phyloP scores from a whole-genome alignment of 2,329 filamentous ascomycete species.

The Sporothrix sp. region DNA sequence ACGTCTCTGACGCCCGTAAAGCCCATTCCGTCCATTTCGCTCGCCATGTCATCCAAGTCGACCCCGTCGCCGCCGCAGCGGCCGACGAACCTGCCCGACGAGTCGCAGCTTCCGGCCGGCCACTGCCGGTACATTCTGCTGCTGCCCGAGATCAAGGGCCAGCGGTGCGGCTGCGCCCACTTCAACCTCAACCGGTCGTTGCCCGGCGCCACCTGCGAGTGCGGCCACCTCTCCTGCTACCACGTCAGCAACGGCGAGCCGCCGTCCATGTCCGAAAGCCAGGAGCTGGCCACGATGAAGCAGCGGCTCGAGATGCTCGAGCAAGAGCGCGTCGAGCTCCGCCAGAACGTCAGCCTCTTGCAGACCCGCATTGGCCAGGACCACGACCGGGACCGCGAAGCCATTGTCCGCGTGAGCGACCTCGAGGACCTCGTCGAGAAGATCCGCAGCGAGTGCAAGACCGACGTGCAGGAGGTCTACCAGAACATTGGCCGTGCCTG shows the following conservation, averaged over 20 bases:
- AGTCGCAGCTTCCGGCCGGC: constrained; percentile 42
- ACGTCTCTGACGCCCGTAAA: no score
- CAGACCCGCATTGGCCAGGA: constrained; percentile 19
- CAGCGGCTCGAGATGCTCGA: constrained; percentile 37
- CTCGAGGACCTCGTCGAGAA: constrained; percentile 47
- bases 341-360: constrained; percentile 20
- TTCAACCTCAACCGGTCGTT: constrained; percentile 46
- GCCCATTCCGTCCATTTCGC: not conserved
- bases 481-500: constrained; percentile 45
- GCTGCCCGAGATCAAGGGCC: constrained; percentile 45
- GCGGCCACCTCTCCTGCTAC: constrained; percentile 51
- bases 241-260: constrained; percentile 41
- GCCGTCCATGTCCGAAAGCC: constrained; percentile 28
- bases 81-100: constrained; percentile 27
- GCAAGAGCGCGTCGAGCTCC: constrained; percentile 28
- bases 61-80: constrained; percentile 25
- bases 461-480: constrained; percentile 46
- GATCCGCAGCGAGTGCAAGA: constrained; percentile 39
- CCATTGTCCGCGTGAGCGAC: constrained; percentile 36
- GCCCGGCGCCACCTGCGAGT: constrained; percentile 47
- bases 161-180: constrained; percentile 48
- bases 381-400: constrained; percentile 28
- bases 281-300: constrained; percentile 40
- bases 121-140: constrained; percentile 51
- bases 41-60: constrained; percentile 16